Percentiles rank a stretch among this genome's conserved stretches.
phyloP scores from a whole-genome alignment of 1,284 basidiomycete genomes.

The Leccinum pallidistipes region DNA sequence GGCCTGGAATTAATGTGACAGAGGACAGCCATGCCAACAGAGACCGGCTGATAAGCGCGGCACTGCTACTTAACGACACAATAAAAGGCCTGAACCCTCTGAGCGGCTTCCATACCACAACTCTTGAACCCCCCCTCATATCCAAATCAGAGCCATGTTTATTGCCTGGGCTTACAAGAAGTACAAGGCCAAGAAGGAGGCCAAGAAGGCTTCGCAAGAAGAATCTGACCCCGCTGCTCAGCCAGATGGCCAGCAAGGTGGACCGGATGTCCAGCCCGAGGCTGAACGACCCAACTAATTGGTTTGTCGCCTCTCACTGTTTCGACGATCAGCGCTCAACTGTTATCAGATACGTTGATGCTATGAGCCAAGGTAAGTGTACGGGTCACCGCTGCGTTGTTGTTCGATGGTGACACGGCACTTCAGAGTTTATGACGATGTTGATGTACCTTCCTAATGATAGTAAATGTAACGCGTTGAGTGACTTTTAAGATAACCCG shows the following conservation, averaged over 20 bases:
- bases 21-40: neutral
- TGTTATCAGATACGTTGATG: neutral
- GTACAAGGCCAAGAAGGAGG: constrained; percentile 29
- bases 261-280: neutral
- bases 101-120: neutral
- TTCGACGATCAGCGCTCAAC: neutral
- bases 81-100: constrained; percentile 14
- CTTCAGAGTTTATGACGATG: neutral
- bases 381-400: neutral
- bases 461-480: constrained; percentile 4
- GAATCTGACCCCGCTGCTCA: neutral
- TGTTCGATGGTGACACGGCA: constrained; percentile 14
- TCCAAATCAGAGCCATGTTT: constrained; percentile 16
- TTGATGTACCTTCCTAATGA: neutral
- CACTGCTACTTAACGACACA: neutral
- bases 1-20: neutral
- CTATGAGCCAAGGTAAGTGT: constrained; percentile 9
- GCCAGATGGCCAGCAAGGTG: neutral
- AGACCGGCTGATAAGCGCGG: neutral
- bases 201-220: constrained; percentile 1
- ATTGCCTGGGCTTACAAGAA: constrained; percentile 23
- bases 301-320: constrained; percentile 11
- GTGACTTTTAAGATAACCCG: constrained; percentile 18
- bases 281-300: constrained; percentile 9
- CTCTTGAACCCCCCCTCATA: neutral